These are phyloP conservation scores for Aspergillus piperis DNA, from an alignment of 2,329 filamentous ascomycete genomes.

Conservation along the genomic window DNA sequence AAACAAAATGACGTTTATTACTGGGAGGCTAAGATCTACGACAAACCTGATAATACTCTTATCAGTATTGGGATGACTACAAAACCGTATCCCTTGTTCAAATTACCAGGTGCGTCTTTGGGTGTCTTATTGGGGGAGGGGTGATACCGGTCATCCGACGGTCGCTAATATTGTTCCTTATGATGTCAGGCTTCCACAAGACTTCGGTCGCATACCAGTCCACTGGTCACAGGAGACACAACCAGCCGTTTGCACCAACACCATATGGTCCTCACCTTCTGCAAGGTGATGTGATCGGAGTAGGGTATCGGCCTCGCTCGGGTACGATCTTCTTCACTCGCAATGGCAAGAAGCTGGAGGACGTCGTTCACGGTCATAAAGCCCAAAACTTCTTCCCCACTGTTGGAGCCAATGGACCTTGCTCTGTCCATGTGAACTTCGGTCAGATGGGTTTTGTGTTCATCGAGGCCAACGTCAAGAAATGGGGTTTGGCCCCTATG, in stretches of 20 bases:
- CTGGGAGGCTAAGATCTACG: constrained; percentile 98
- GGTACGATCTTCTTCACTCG: constrained; percentile 97
- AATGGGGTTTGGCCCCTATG: constrained; percentile 96
- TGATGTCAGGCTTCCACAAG: constrained; percentile 75
- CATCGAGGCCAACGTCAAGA: constrained; percentile 99
- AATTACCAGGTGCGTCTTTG: constrained; percentile 74
- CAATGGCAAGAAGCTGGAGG: constrained; percentile 95
- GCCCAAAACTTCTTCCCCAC: constrained; percentile 97
- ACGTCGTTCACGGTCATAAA: constrained; percentile 89
- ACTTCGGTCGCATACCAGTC: constrained; percentile 90
- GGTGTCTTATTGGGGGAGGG: neutral
- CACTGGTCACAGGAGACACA: constrained; percentile 80
- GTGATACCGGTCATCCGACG: neutral
- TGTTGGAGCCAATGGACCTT: constrained; percentile 92
- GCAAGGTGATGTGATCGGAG: constrained; percentile 93
- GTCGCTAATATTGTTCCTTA: constrained; percentile 16
- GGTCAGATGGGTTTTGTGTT: constrained; percentile 98
- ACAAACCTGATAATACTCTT: constrained; percentile 86
- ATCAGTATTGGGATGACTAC: constrained; percentile 93
- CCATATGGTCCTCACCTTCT: constrained; percentile 81
- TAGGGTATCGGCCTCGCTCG: constrained; percentile 90
- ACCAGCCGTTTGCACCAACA: constrained; percentile 83
- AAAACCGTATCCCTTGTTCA: constrained; percentile 94
- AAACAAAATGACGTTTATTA: constrained; percentile 99
- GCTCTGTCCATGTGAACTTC: constrained; percentile 93